Conservation (phyloP, 2,329 filamentous ascomycete species). For the Diplodia sapinea region DNA sequence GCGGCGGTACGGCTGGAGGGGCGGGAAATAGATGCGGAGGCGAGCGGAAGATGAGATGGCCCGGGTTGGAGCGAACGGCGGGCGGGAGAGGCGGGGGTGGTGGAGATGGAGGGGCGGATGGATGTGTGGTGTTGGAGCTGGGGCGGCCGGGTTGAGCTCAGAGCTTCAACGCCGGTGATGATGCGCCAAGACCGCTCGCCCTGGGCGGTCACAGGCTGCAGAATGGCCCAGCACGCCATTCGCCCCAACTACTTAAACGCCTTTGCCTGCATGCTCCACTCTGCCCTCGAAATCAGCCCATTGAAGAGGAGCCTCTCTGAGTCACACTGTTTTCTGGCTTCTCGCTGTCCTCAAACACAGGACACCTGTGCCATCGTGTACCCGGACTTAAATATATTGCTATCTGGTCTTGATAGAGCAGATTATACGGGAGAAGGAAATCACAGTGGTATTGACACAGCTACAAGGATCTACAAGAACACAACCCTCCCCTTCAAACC, state of each 20-base stretch:
- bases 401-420: neutral
- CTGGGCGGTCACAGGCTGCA: slow-evolving; percentile 25
- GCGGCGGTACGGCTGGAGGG: slow-evolving; percentile 6
- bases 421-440: neutral
- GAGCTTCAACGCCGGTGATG: slow-evolving; percentile 28
- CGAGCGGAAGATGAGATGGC: slow-evolving; percentile 2
- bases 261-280: neutral
- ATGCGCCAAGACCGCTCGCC: slow-evolving; percentile 22
- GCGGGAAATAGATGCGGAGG: slow-evolving; percentile 14
- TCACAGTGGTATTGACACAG: slow-evolving; percentile 7
- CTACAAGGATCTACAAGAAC: slow-evolving; percentile 3
- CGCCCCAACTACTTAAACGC: neutral
- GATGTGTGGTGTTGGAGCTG: slow-evolving; percentile 28
- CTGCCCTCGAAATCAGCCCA: neutral
- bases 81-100: slow-evolving; percentile 4
- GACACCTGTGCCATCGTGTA: neutral
- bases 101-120: slow-evolving; percentile 8
- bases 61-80: neutral
- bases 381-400: neutral
- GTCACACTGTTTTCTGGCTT: neutral
- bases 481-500: neutral
- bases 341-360: neutral
- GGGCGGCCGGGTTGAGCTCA: slow-evolving; percentile 23
- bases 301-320: neutral
- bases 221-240: slow-evolving; percentile 15